Percentiles rank a stretch among this genome's conserved stretches.
phyloP scores from a whole-genome alignment of 2,329 filamentous ascomycete genomes.

The Allantophomopsis lycopodina region DNA sequence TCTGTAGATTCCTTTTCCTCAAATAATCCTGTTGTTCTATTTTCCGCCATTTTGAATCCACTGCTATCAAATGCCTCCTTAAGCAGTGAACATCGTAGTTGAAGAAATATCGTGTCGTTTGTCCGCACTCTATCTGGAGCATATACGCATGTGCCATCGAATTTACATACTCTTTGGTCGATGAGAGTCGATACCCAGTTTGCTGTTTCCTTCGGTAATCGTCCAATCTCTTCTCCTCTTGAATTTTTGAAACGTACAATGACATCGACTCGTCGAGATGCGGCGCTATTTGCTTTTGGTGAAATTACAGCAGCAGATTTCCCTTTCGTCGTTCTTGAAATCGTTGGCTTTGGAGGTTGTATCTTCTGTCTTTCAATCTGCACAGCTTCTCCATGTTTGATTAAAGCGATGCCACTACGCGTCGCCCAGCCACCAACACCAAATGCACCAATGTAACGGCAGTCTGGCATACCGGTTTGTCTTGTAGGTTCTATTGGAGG shows the following conservation, averaged over 20 bases:
- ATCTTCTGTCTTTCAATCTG: slow-evolving; percentile 77
- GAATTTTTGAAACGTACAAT: slow-evolving; percentile 82
- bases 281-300: slow-evolving; percentile 22
- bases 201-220: slow-evolving; percentile 75
- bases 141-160: slow-evolving; percentile 81
- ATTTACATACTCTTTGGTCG: slow-evolving; percentile 77
- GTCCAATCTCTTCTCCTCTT: slow-evolving; percentile 69
- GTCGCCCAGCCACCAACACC: slow-evolving; percentile 89
- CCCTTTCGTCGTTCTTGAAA: slow-evolving; percentile 28
- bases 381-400: slow-evolving; percentile 74
- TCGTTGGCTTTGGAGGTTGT: slow-evolving; percentile 36
- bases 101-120: slow-evolving; percentile 89
- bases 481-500: slow-evolving; percentile 16
- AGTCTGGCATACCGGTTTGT: slow-evolving; percentile 26
- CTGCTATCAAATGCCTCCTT: slow-evolving; percentile 57
- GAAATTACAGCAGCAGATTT: slow-evolving; percentile 10
- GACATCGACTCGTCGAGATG: slow-evolving; percentile 62
- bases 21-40: slow-evolving; percentile 61
- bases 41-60: slow-evolving; percentile 48
- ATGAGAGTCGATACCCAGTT: slow-evolving; percentile 87
- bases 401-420: slow-evolving; percentile 58
- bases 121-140: slow-evolving; percentile 73
- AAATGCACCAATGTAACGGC: slow-evolving; percentile 80
- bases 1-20: slow-evolving; percentile 77
- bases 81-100: slow-evolving; percentile 67